Base-by-base conservation (phyloP, 2,329 filamentous ascomycete genomes). In the Xylaria sp. region DNA sequence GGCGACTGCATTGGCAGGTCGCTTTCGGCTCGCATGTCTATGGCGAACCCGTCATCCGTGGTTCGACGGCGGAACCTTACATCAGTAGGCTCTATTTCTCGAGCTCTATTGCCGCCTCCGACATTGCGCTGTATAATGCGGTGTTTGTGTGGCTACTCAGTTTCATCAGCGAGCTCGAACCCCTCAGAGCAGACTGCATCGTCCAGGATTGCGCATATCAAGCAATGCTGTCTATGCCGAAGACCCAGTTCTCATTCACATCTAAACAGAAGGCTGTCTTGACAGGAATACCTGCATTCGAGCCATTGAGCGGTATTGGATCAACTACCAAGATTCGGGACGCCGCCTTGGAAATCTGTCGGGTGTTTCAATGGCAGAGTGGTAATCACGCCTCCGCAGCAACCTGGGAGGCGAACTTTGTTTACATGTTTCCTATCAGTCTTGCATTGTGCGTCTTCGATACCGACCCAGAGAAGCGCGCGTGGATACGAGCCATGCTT, bases 341-440 rank as follows among this genome's bases (percentile, higher is more conserved):
- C 15, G 42, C 33, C 12, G 54, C 54, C 1, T 2, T 49, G 15
- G 54, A 57, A 31, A 50, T 57, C 14, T 57, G 54, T 23, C 43
- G 43, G 6, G 33, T 40, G n/a, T 49, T 49, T 15, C 43, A 57
- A 47, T 57, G 54, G 54, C 54, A 57, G 33, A 57, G 54, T 19
- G 12, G 1, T 6, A 40, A 57, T 14, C 43, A 57, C 23, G 14
- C 42, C 7, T 37, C 43, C 1, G 9, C 19, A 7, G 7, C 31
- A 11, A 5, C 33, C 23, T 40, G 19, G 50, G 54, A 57, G 17
- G 31, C 43, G 12, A 57, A 57, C 54, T 40, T 42, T n/a, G 31
- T 57, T 25, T 57, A 57, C 25, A 31, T 57, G 43, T 49, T 57
- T 40, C 54, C 54, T 8, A 49, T 57, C 11, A 37, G 54, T 31